A percentile compares a stretch with the other conserved stretches of the same genome.
phyloP scores from a whole-genome alignment of 163 green algal species.

The Volvox carteri region DNA sequence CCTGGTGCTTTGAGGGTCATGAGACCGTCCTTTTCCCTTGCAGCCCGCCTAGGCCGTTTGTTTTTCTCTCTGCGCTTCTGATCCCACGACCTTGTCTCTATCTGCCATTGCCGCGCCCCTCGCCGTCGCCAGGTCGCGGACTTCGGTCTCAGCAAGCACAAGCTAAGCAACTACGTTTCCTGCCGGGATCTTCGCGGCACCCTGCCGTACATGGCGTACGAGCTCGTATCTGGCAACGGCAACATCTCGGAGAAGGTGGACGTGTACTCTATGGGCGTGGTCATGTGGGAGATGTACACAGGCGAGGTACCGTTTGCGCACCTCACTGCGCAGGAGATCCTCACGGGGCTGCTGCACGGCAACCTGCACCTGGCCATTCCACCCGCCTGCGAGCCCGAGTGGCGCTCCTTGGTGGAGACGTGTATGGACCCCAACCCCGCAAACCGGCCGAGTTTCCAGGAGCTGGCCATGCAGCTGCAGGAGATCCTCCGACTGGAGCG shows the following conservation, averaged over 20 bases:
- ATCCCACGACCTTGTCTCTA: no score
- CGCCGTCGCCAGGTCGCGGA: conserved; percentile 84
- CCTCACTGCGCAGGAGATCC: conserved; percentile 83
- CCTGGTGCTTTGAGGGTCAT: no score
- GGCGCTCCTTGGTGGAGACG: conserved; percentile 80
- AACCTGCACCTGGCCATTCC: conserved; percentile 77
- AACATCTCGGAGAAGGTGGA: conserved; percentile 68
- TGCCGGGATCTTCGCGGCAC: conserved; percentile 88
- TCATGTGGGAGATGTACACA: conserved; percentile 92
- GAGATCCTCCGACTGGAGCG: conserved; percentile 50
- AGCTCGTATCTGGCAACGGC: conserved; percentile 81
- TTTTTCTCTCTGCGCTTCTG: no score
- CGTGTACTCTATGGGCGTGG: conserved; percentile 87
- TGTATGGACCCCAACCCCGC: conserved; percentile 85
- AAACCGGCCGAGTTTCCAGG: conserved; percentile 60
- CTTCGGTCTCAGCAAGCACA: conserved; percentile 89
- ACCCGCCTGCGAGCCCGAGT: conserved; percentile 86
- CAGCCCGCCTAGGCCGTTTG: no score
- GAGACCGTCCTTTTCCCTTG: no score
- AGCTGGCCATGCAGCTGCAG: conserved; percentile 58
- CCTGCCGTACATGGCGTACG: conserved; percentile 91
- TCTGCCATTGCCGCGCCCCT: no score
- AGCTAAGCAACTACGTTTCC: conserved; percentile 83
- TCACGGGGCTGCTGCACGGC: conserved; percentile 78
- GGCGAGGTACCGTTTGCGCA: conserved; percentile 81